phyloP scores from a whole-genome alignment of 371 early-diverging fungal genomes.

The Mucor velutinosus region DNA sequence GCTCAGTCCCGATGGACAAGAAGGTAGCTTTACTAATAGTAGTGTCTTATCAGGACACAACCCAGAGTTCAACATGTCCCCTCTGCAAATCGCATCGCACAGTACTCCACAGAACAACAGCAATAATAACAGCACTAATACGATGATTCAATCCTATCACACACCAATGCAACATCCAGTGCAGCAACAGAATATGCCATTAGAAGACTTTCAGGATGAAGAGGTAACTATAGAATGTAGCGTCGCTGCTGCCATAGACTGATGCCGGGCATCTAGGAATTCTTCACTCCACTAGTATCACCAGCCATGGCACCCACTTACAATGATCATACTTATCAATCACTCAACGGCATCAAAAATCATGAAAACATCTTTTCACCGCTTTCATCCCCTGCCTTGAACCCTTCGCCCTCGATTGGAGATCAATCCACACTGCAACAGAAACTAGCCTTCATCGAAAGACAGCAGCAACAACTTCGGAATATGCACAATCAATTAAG shows the following conservation, averaged over 20 bases:
- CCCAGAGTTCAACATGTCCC: constrained; percentile 49
- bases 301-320: constrained; percentile 74
- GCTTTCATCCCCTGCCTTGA: constrained; percentile 69
- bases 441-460: constrained; percentile 48
- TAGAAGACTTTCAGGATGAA: constrained; percentile 35
- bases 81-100: constrained; percentile 37
- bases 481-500: constrained; percentile 31
- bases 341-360: constrained; percentile 36
- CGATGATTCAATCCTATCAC: constrained; percentile 14
- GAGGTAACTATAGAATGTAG: constrained; percentile 29
- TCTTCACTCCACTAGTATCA: constrained; percentile 72
- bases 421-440: constrained; percentile 33
- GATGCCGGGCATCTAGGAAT: constrained; percentile 38
- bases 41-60: constrained; percentile 40
- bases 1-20: constrained; percentile 39
- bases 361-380: constrained; percentile 56
- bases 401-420: constrained; percentile 42
- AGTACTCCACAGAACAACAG: constrained; percentile 11
- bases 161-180: constrained; percentile 31
- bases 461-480: constrained; percentile 54
- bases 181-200: background rate
- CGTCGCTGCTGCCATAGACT: background rate
- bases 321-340: constrained; percentile 33
- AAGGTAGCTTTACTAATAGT: constrained; percentile 36
- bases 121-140: background rate